Base-by-base conservation (phyloP, 352 stramenopile genomes). In the Peronospora belbahrii region DNA sequence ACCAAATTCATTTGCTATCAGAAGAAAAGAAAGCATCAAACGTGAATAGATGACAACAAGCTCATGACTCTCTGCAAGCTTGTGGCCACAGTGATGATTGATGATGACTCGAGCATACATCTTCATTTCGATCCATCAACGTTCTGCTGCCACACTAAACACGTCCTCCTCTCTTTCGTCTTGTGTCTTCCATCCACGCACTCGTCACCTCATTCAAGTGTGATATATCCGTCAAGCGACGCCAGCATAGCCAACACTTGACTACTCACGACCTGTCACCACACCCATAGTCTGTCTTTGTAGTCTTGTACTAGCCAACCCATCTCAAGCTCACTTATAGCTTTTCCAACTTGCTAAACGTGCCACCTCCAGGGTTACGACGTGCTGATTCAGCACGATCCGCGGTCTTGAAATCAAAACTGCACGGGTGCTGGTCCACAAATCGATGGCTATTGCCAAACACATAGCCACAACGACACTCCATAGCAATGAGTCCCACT, bases 391-490 rank as follows among this genome's bases (percentile, higher is more conserved):
- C 74, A 0, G 57, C 73, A 31, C 82, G 72, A 47, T 94, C 83
- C 4, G 75, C 58, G 20, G 74, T 44, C 63, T 91, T 94, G 56
- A 90, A 94, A 53, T 95, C 82, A 42, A 91, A 95, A 24, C 59
- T 68, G 67, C 84, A 95, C 50, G 54, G 65, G 65, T 95, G 86
- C 59, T 94, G 69, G 41, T 96, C 81, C 9, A 79, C 71, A 58
- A 94, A 96, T 6, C 85, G 79, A 62, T 96, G 86, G 31, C 50
- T 63, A 50, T 64, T 83, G 65, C 86, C 95, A 54, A 88, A 95
- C 17, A 95, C 71, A 48, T 80, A 94, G 45, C 82, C 82, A 48
- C 86, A 96, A 35, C 80, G 77, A 60, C 86, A 96, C 56, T 92
- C 80, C 45, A 95, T 88, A 15, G 83, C 86, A 15, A 81, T 92